Percentiles rank a stretch among this genome's conserved stretches.
Evolutionary conservation across 768 basidiomycete genomes (phyloP).

Genomic region (Leccinum arenicola): DNA sequence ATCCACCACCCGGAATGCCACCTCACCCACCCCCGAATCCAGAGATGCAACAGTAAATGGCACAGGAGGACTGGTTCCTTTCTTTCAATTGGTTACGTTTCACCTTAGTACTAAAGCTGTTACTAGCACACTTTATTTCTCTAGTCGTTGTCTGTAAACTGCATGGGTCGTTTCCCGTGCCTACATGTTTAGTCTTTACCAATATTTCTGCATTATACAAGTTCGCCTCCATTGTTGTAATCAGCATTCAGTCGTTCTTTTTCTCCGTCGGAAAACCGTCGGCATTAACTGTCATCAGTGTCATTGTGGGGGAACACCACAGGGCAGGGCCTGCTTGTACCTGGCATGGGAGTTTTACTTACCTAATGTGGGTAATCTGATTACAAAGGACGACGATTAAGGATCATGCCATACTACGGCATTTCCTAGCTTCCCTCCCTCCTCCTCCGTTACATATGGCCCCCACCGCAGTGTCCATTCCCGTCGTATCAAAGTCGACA

Average conservation of each 20-base stretch:
- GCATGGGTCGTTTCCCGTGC: background rate
- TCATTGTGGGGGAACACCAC: too few species aligned
- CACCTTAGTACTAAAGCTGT: background rate
- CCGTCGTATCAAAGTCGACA: constrained; percentile 17
- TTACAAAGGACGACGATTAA: constrained; percentile 15
- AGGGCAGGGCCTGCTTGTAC: background rate
- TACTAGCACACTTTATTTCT: constrained; percentile 2
- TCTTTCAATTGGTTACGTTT: constrained; percentile 1
- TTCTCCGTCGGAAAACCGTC: background rate
- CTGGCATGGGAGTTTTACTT: constrained; percentile 6
- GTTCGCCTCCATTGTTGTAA: background rate
- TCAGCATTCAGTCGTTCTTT: background rate
- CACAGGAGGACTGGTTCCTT: background rate
- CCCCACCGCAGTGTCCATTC: constrained; percentile 41
- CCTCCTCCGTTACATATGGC: constrained; percentile 42
- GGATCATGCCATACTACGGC: background rate
- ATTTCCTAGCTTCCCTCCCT: background rate
- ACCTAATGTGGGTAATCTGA: constrained; percentile 23
- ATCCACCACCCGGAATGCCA: constrained; percentile 36
- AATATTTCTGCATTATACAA: background rate
- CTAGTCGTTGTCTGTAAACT: constrained; percentile 4
- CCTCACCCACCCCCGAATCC: constrained; percentile 35
- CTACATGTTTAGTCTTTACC: background rate
- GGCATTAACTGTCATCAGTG: background rate
- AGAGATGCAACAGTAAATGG: constrained; percentile 29